Evolutionary conservation across 1,139 yeast genomes (phyloP).

Genomic region (Kurtzmaniella quercitrusa): DNA sequence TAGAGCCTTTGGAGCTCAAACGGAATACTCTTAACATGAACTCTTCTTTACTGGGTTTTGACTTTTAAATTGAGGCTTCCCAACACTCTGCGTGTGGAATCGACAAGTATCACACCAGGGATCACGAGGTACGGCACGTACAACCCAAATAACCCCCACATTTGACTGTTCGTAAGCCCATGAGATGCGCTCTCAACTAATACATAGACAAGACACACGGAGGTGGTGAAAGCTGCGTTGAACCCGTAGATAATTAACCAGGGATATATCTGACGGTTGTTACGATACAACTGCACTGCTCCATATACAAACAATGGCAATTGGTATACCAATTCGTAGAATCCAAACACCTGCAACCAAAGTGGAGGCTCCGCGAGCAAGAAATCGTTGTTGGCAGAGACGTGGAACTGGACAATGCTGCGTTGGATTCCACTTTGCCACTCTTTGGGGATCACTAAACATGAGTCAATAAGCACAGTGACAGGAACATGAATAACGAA

Average conservation of each 20-base stretch:
- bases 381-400: slow-evolving; percentile 63
- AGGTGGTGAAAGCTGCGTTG: slow-evolving; percentile 71
- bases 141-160: slow-evolving; percentile 41
- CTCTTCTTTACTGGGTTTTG: neutral
- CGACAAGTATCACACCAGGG: slow-evolving; percentile 55
- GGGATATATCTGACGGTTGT: slow-evolving; percentile 35
- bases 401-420: slow-evolving; percentile 52
- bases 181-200: slow-evolving; percentile 22
- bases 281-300: slow-evolving; percentile 14
- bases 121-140: slow-evolving; percentile 67
- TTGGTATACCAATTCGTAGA: slow-evolving; percentile 69
- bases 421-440: slow-evolving; percentile 48
- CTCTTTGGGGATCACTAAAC: slow-evolving; percentile 57
- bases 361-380: slow-evolving; percentile 49
- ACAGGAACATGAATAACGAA: slow-evolving; percentile 64
- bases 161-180: slow-evolving; percentile 34
- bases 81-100: slow-evolving; percentile 16
- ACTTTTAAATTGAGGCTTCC: neutral
- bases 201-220: slow-evolving; percentile 56
- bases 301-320: slow-evolving; percentile 67
- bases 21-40: too few relatives aligned
- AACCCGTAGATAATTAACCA: slow-evolving; percentile 65
- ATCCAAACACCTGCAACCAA: slow-evolving; percentile 72
- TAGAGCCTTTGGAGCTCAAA: too few relatives aligned
- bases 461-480: slow-evolving; percentile 70